Conservation (phyloP, 169 alveolate genomes). For the Eimeria acervulina region DNA sequence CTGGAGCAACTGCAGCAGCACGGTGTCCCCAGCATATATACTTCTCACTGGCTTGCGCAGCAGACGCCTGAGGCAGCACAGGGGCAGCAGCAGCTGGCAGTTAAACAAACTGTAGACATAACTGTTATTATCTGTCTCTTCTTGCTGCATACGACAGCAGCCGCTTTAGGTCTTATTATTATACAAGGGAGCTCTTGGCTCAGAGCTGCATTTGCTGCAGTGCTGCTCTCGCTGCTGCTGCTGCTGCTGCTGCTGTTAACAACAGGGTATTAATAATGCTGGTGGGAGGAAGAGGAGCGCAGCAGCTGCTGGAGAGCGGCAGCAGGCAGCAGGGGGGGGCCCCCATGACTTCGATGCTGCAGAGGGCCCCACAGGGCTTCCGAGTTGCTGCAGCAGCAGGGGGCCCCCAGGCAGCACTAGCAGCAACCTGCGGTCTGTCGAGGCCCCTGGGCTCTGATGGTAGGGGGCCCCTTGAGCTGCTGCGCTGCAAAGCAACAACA, state of each 20-base stretch:
- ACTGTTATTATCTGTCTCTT: too few species aligned
- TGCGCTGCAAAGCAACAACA: constrained; percentile 27
- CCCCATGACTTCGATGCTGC: not conserved
- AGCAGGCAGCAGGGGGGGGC: constrained; percentile 13
- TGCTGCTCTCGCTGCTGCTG: not conserved
- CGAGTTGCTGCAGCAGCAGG: not conserved
- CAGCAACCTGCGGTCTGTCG: not conserved
- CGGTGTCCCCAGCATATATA: not conserved
- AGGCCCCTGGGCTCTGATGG: not conserved
- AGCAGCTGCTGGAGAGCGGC: constrained; percentile 23
- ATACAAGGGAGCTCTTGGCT: too few species aligned
- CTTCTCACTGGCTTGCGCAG: not conserved
- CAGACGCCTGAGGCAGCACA: not conserved
- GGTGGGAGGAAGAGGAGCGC: not conserved
- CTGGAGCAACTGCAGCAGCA: constrained; percentile 7
- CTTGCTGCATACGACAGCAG: too few species aligned
- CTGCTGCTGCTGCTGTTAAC: not conserved
- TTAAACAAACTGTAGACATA: too few species aligned
- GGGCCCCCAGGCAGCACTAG: constrained; percentile 21
- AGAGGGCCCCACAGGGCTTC: constrained; percentile 6
- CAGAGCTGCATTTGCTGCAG: too few species aligned
- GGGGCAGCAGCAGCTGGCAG: not conserved
- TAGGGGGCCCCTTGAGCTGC: not conserved
- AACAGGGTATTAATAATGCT: not conserved
- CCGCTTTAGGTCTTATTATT: too few species aligned